Evolutionary conservation across 306 rosid genomes (phyloP).

Genomic region (Abrus precatorius): DNA sequence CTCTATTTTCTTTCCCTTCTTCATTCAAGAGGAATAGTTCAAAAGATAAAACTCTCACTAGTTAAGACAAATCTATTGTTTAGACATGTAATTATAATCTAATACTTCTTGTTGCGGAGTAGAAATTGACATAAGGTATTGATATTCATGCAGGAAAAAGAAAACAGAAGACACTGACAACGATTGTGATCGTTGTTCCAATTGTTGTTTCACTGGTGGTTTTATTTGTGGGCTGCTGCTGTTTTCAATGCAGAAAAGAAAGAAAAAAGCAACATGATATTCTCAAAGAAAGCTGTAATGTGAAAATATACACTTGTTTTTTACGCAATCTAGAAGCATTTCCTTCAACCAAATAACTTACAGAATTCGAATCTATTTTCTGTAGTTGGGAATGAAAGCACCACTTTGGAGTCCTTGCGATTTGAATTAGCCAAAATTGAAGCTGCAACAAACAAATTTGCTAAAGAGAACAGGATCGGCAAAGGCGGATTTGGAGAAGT

Average conservation of each 20-base stretch:
- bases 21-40: constrained; percentile 35
- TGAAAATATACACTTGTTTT: background rate
- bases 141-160: constrained; percentile 53
- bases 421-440: constrained; percentile 55
- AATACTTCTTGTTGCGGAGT: background rate
- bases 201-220: constrained; percentile 35
- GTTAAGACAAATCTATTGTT: constrained; percentile 20
- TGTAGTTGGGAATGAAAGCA: constrained; percentile 49
- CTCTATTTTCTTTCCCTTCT: constrained; percentile 25
- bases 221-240: constrained; percentile 39
- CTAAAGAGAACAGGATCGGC: constrained; percentile 58
- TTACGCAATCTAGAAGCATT: background rate
- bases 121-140: constrained; percentile 19
- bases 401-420: constrained; percentile 55
- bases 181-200: constrained; percentile 35
- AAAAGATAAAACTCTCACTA: background rate
- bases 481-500: constrained; percentile 76
- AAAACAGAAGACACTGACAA: constrained; percentile 29
- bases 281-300: constrained; percentile 59
- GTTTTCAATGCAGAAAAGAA: constrained; percentile 37
- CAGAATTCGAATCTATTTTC: constrained; percentile 25
- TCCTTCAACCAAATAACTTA: constrained; percentile 35
- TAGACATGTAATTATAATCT: constrained; percentile 2
- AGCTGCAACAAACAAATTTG: constrained; percentile 65
- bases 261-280: constrained; percentile 48